These are phyloP conservation scores for Trypethelium eluteriae DNA, from an alignment of 495 filamentous ascomycete genomes.

Conservation along the genomic window DNA sequence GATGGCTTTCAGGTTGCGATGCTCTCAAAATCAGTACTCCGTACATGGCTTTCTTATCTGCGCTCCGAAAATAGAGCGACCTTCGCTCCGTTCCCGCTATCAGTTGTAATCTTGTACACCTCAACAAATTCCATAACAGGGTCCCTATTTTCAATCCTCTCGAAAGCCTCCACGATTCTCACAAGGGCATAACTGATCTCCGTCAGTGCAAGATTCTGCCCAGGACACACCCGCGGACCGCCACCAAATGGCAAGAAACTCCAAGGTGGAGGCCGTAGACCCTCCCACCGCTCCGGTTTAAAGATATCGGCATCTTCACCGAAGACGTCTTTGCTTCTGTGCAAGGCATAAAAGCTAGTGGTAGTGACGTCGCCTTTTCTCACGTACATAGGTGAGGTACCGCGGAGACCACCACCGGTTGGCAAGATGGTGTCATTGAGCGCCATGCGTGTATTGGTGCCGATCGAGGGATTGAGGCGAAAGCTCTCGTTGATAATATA, in stretches of 20 bases:
- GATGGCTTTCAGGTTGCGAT: too few species aligned
- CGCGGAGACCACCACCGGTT: slow-evolving; percentile 30
- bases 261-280: slow-evolving; percentile 22
- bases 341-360: slow-evolving; percentile 30
- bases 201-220: slow-evolving; percentile 33
- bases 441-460: slow-evolving; percentile 27
- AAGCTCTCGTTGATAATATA: slow-evolving; percentile 44
- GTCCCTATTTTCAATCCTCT: slow-evolving; percentile 39
- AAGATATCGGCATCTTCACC: slow-evolving; percentile 33
- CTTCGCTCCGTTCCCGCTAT: background rate
- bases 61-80: background rate
- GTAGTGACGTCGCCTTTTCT: slow-evolving; percentile 23
- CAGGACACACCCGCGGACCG: slow-evolving; percentile 35
- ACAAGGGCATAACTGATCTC: slow-evolving; percentile 33
- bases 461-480: slow-evolving; percentile 30
- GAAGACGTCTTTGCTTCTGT: slow-evolving; percentile 30
- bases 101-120: background rate
- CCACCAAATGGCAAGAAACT: slow-evolving; percentile 39
- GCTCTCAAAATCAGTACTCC: too few species aligned
- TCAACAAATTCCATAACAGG: background rate
- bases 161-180: slow-evolving; percentile 36
- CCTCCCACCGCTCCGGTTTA: slow-evolving; percentile 35
- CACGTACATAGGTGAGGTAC: slow-evolving; percentile 29
- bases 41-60: too few species aligned
- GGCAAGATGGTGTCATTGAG: slow-evolving; percentile 32